Base-by-base conservation (phyloP, 805 yeast genomes). In the Millerozyma acaciae region DNA sequence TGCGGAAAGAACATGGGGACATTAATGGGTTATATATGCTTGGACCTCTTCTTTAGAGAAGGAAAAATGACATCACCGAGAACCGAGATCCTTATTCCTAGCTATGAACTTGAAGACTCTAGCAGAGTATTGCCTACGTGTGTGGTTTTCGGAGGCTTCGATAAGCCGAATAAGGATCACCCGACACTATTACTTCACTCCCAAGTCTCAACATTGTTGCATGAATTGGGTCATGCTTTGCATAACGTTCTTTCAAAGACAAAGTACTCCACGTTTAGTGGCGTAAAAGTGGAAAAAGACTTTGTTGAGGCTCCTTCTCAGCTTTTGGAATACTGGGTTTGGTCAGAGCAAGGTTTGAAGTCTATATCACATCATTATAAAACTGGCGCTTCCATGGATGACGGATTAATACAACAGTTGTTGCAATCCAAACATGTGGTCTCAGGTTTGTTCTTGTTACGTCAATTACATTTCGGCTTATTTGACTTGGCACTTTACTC, bases 231-330 rank as follows among this genome's bases (percentile, higher is more conserved):
- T 16, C 95, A 86, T 51, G 95, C 94, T 36, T 81, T 86, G 37
- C 96, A 86, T 57, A 82, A 78, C 44, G 60, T 84, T 30, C 69
- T 85, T 35, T 84, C 89, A 8, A 65, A 71, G 40, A 80, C 89
- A 17, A 65, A 63, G 37, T 78, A 73, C 44, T 69, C 82, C 2
- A 69, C 80, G 41, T 85, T 84, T 60, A 82, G 77, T 50, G 95
- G 95, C 15, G 80, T 89, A 19, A 66, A 74, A 24, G 90, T 84
- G 28, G 77, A 83, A 23, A 71, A 93, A 73, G 95, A 86, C 60
- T 86, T 86, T 60, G 95, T 86, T 31, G 95, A 86, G 59, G 85
- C 90, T 38, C 96, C 95, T 17, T 85, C 95, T 1, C 95, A 86
- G 62, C 76, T 86, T 79, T 66, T 86, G 47, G 95, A 86, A 57